These are phyloP conservation scores for Bacterosira constricta DNA, from an alignment of 108 stramenopile genomes.

Conservation along the genomic window DNA sequence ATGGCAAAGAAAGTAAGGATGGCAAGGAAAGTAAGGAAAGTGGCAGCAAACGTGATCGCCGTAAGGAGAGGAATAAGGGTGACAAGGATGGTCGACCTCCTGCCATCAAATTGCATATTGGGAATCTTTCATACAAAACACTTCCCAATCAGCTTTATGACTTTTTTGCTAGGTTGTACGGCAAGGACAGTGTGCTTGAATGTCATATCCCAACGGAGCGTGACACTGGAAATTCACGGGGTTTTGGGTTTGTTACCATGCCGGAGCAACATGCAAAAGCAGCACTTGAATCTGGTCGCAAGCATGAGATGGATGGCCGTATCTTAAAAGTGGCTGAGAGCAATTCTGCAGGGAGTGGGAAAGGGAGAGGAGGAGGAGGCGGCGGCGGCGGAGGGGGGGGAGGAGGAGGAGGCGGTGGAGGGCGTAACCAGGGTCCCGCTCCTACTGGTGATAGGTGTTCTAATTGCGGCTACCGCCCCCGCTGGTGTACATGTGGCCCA, in stretches of 20 bases:
- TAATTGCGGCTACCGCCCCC: constrained; percentile 84
- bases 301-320: constrained; percentile 80
- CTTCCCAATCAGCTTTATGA: constrained; percentile 74
- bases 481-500: constrained; percentile 77
- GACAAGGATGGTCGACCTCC: constrained; percentile 65
- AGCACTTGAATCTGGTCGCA: constrained; percentile 61
- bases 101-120: constrained; percentile 87
- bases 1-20: constrained; percentile 20
- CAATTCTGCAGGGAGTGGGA: constrained; percentile 75
- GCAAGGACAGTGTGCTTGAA: constrained; percentile 80
- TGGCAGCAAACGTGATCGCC: constrained; percentile 47
- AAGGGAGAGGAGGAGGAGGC: constrained; percentile 43
- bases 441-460: constrained; percentile 64
- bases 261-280: constrained; percentile 65
- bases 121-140: constrained; percentile 84
- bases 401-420: constrained; percentile 48
- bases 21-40: constrained; percentile 36
- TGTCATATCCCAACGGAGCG: constrained; percentile 89
- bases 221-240: constrained; percentile 78
- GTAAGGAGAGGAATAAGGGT: constrained; percentile 21
- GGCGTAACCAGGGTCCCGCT: constrained; percentile 18
- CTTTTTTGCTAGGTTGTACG: constrained; percentile 73
- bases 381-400: constrained; percentile 53
- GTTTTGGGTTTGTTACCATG: constrained; percentile 89
- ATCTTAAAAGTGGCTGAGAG: constrained; percentile 85